A percentile compares a stretch with the other conserved stretches of the same genome.
These are phyloP conservation scores for Pseudoturritis turrita DNA, from an alignment of 345 rosid genomes.

Conservation along the genomic window DNA sequence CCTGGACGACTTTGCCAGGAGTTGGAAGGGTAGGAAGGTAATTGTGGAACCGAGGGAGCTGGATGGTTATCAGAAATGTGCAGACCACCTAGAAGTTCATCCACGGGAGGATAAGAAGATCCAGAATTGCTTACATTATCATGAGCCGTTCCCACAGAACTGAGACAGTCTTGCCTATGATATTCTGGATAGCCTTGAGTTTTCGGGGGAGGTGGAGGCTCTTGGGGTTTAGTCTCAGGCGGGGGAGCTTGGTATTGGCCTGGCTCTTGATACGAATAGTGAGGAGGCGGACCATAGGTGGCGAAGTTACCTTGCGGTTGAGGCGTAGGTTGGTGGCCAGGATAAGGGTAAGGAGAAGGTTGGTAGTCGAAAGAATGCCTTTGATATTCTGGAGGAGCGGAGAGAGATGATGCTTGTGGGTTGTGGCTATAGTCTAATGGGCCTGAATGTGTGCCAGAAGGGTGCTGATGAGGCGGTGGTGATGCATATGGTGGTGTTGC, in stretches of 20 bases:
- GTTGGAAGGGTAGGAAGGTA: constrained; percentile 36
- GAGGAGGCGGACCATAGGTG: constrained; percentile 32
- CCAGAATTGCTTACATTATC: constrained; percentile 19
- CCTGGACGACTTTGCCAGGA: constrained; percentile 36
- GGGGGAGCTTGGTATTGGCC: constrained; percentile 30
- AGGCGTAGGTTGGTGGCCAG: constrained; percentile 31
- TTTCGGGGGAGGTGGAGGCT: constrained; percentile 26
- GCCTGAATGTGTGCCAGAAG: constrained; percentile 34
- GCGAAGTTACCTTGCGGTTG: constrained; percentile 44
- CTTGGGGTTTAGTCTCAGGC: constrained; percentile 40
- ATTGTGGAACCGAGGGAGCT: constrained; percentile 39
- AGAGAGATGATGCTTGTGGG: constrained; percentile 27
- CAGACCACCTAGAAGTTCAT: constrained; percentile 46
- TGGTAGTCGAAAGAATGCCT: constrained; percentile 40
- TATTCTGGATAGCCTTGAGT: constrained; percentile 37
- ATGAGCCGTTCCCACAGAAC: constrained; percentile 24
- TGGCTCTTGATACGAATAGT: constrained; percentile 39
- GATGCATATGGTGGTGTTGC: constrained; percentile 24
- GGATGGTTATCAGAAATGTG: constrained; percentile 39
- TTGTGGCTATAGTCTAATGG: constrained; percentile 26
- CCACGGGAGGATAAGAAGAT: constrained; percentile 65
- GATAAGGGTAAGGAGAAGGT: constrained; percentile 47
- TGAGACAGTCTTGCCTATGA: constrained; percentile 47
- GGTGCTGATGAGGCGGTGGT: constrained; percentile 19
- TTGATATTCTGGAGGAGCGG: constrained; percentile 29